These are phyloP conservation scores for Candida maesae DNA, from an alignment of 805 yeast species.

Conservation along the genomic window DNA sequence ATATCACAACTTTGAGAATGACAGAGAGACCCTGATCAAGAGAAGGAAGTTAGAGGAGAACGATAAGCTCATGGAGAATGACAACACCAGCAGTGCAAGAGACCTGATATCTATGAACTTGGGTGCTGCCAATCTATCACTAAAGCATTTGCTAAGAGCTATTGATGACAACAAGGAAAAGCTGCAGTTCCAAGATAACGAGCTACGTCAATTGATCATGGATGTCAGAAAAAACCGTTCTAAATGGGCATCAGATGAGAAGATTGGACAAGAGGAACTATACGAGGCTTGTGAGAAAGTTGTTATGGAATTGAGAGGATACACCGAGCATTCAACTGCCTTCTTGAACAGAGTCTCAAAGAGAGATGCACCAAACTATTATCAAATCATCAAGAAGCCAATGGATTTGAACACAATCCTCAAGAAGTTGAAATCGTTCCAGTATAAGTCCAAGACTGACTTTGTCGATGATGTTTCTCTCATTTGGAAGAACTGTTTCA, in stretches of 20 bases:
- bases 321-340: slow-evolving; percentile 95
- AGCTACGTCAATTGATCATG: slow-evolving; percentile 76
- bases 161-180: slow-evolving; percentile 80
- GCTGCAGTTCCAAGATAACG: slow-evolving; percentile 71
- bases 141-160: slow-evolving; percentile 74
- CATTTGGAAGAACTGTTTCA: slow-evolving; percentile 91
- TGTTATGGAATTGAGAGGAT: slow-evolving; percentile 80
- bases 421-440: slow-evolving; percentile 80
- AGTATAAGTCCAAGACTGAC: slow-evolving; percentile 78
- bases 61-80: slow-evolving; percentile 55
- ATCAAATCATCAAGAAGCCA: slow-evolving; percentile 82
- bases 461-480: slow-evolving; percentile 95
- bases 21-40: slow-evolving; percentile 67
- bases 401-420: slow-evolving; percentile 96
- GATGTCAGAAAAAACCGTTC: slow-evolving; percentile 95
- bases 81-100: slow-evolving; percentile 21
- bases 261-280: slow-evolving; percentile 94
- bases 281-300: slow-evolving; percentile 98
- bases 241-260: slow-evolving; percentile 95
- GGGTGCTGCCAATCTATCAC: slow-evolving; percentile 73
- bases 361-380: slow-evolving; percentile 97
- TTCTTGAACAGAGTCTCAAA: slow-evolving; percentile 94
- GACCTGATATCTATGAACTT: slow-evolving; percentile 39
- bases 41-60: slow-evolving; percentile 76
- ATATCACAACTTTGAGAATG: slow-evolving; percentile 75